These are phyloP conservation scores for Pestalotiopsis sp. DNA, from an alignment of 2,329 filamentous ascomycete species.

Conservation along the genomic window DNA sequence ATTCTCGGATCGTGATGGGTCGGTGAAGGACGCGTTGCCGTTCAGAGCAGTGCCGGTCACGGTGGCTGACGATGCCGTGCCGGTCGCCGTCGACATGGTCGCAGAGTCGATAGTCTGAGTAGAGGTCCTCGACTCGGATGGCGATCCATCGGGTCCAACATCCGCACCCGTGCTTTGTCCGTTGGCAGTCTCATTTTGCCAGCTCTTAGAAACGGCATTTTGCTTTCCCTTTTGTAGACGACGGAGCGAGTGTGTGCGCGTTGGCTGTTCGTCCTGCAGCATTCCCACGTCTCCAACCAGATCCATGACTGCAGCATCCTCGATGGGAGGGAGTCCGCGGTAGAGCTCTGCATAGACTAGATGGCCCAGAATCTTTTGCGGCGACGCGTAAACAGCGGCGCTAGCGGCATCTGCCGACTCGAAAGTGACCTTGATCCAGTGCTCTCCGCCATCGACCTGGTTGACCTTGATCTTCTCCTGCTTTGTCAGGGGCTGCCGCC, in stretches of 20 bases:
- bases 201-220: constrained; percentile 33
- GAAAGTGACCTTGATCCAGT: constrained; percentile 91
- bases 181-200: constrained; percentile 18
- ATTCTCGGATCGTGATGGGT: constrained; percentile 13
- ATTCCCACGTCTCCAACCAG: constrained; percentile 42
- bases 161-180: constrained; percentile 27
- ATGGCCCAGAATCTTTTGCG: constrained; percentile 71
- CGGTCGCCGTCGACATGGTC: constrained; percentile 48
- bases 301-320: constrained; percentile 66
- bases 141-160: constrained; percentile 39
- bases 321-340: constrained; percentile 62
- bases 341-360: constrained; percentile 74
- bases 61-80: constrained; percentile 48
- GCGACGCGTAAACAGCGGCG: constrained; percentile 69
- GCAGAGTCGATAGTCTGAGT: constrained; percentile 61
- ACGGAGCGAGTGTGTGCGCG: constrained; percentile 13
- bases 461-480: constrained; percentile 81
- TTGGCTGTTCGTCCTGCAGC: constrained; percentile 29
- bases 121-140: constrained; percentile 50
- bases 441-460: constrained; percentile 77
- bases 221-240: constrained; percentile 12
- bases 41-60: constrained; percentile 36
- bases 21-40: background rate
- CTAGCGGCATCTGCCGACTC: constrained; percentile 74
- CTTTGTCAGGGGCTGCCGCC: constrained; percentile 64